phyloP scores from a whole-genome alignment of 2,329 filamentous ascomycete genomes.

The Arachnopeziza araneosa region DNA sequence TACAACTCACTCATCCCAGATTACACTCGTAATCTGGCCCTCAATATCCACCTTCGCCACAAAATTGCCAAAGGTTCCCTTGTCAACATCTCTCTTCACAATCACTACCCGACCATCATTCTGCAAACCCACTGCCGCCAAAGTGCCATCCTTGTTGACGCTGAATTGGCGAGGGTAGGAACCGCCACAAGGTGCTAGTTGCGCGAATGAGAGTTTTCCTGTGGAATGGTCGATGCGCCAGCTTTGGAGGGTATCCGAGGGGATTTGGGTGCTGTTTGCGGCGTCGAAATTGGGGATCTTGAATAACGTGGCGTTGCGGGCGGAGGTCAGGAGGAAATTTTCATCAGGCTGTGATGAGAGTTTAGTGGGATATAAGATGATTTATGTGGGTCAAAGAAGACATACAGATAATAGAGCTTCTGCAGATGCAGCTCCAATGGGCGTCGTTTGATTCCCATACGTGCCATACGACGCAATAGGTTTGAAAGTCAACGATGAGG shows the following conservation, averaged over 20 bases:
- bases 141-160: slow-evolving; percentile 39
- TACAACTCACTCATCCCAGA: slow-evolving; percentile 26
- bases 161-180: slow-evolving; percentile 41
- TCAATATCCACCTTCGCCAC: slow-evolving; percentile 20
- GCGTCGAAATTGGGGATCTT: slow-evolving; percentile 41
- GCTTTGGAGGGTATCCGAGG: slow-evolving; percentile 60
- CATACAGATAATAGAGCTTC: slow-evolving; percentile 56
- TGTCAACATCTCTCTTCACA: slow-evolving; percentile 35
- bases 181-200: slow-evolving; percentile 41
- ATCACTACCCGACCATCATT: slow-evolving; percentile 37
- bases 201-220: slow-evolving; percentile 37
- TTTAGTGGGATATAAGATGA: not conserved
- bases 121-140: slow-evolving; percentile 43
- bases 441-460: slow-evolving; percentile 40
- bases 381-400: slow-evolving; percentile 9
- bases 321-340: slow-evolving; percentile 61
- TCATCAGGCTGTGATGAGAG: slow-evolving; percentile 43
- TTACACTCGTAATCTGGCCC: slow-evolving; percentile 25
- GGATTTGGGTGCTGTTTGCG: slow-evolving; percentile 38
- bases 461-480: slow-evolving; percentile 44
- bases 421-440: slow-evolving; percentile 41
- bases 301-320: slow-evolving; percentile 57
- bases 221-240: slow-evolving; percentile 49
- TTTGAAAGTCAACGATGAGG: slow-evolving; percentile 37
- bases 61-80: slow-evolving; percentile 35